A percentile compares a stretch with the other conserved stretches of the same genome.
Conservation (phyloP, 176 grass and related monocot genomes). For the Alopecurus myosuroides region DNA sequence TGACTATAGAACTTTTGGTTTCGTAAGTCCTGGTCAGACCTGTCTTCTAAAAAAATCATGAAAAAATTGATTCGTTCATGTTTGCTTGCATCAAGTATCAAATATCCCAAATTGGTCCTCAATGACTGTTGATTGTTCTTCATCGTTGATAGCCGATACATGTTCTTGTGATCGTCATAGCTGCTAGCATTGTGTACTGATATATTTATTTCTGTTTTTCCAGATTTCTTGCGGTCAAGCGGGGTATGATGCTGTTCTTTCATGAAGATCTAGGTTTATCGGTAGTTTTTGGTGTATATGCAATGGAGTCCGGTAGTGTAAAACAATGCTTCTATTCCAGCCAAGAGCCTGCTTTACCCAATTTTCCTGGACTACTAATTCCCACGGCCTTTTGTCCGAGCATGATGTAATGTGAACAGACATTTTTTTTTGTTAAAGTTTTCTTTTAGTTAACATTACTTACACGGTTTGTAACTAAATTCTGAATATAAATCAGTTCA, state of each 20-base stretch:
- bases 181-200: background rate
- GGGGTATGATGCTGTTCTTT: background rate
- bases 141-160: background rate
- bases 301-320: background rate
- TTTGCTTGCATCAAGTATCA: background rate
- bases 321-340: background rate
- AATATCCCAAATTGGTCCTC: background rate
- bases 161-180: background rate
- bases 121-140: background rate
- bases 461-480: background rate
- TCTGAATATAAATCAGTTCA: background rate
- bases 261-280: conserved; percentile 21
- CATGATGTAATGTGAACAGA: background rate
- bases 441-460: background rate
- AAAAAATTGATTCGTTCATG: background rate
- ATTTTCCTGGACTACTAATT: background rate
- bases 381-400: background rate
- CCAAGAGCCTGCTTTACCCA: background rate
- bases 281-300: conserved; percentile 22
- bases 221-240: conserved; percentile 18
- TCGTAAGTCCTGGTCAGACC: background rate
- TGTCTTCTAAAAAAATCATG: background rate
- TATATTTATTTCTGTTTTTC: conserved; percentile 7
- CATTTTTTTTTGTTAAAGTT: background rate
- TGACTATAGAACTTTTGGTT: background rate